These are phyloP conservation scores for Lepraria neglecta DNA, from an alignment of 495 filamentous ascomycete genomes.

Conservation along the genomic window DNA sequence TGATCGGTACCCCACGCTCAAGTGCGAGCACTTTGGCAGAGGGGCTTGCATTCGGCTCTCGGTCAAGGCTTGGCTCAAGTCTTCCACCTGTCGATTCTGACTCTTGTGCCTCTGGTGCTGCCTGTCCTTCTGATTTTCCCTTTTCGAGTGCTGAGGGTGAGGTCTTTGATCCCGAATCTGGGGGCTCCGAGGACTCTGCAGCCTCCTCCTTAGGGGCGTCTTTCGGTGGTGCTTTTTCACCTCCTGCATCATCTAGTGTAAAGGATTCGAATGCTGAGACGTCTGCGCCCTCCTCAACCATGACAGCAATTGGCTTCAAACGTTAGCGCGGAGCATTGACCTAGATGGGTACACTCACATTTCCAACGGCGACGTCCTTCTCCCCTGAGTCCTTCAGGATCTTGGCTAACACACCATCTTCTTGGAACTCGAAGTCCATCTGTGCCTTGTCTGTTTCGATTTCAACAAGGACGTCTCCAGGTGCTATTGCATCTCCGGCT, in stretches of 20 bases:
- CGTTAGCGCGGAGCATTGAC: slow-evolving; percentile 29
- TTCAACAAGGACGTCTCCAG: slow-evolving; percentile 97
- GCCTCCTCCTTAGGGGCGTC: slow-evolving; percentile 57
- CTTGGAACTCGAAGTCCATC: slow-evolving; percentile 99
- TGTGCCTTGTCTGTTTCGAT: slow-evolving; percentile 99
- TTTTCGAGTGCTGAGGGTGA: slow-evolving; percentile 50
- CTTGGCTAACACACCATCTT: slow-evolving; percentile 94
- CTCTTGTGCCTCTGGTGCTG: slow-evolving; percentile 57
- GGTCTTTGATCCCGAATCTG: slow-evolving; percentile 48
- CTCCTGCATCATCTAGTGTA: slow-evolving; percentile 82
- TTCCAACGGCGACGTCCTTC: slow-evolving; percentile 92
- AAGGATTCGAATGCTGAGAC: slow-evolving; percentile 82
- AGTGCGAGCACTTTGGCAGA: slow-evolving; percentile 74
- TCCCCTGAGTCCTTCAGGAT: slow-evolving; percentile 86
- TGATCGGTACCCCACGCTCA: slow-evolving; percentile 77
- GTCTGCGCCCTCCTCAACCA: slow-evolving; percentile 87
- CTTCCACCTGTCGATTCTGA: slow-evolving; percentile 67
- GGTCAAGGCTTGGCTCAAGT: slow-evolving; percentile 76
- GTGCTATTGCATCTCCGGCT: slow-evolving; percentile 75
- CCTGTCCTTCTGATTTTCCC: slow-evolving; percentile 37
- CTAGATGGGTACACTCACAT: slow-evolving; percentile 54
- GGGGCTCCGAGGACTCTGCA: slow-evolving; percentile 51
- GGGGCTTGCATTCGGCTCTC: slow-evolving; percentile 64
- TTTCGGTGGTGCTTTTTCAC: slow-evolving; percentile 58
- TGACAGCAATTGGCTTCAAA: slow-evolving; percentile 83